Conservation (phyloP, 768 basidiomycete genomes). For the Leccinum ochraceum region DNA sequence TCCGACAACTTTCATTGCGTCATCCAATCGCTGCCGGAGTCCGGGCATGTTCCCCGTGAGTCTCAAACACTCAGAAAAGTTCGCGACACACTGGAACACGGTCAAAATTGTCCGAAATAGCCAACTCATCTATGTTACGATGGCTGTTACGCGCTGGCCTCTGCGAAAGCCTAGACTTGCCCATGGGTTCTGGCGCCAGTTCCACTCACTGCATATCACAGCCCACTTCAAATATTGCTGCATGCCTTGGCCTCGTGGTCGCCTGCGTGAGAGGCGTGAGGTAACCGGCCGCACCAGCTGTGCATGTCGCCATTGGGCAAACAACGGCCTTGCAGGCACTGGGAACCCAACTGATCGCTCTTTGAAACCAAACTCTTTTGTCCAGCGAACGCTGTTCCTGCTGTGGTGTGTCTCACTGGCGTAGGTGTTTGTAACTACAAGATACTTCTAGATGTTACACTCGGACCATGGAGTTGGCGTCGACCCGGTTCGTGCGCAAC, state of each 20-base stretch:
- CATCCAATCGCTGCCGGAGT: no score
- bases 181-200: neutral
- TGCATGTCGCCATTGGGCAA: neutral
- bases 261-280: neutral
- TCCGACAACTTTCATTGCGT: no score
- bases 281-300: neutral
- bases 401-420: neutral
- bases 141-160: neutral
- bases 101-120: neutral
- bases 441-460: neutral
- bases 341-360: neutral
- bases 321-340: neutral
- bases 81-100: neutral
- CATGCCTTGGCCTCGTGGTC: neutral
- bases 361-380: neutral
- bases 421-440: neutral
- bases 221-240: neutral
- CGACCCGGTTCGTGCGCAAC: neutral
- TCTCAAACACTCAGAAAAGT: neutral
- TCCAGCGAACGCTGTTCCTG: neutral
- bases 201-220: neutral
- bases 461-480: neutral
- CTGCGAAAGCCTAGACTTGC: neutral
- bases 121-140: neutral
- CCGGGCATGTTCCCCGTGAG: neutral